These are phyloP conservation scores for Cryptococcus hybrid DNA, from an alignment of 1,284 basidiomycete genomes.

Conservation along the genomic window DNA sequence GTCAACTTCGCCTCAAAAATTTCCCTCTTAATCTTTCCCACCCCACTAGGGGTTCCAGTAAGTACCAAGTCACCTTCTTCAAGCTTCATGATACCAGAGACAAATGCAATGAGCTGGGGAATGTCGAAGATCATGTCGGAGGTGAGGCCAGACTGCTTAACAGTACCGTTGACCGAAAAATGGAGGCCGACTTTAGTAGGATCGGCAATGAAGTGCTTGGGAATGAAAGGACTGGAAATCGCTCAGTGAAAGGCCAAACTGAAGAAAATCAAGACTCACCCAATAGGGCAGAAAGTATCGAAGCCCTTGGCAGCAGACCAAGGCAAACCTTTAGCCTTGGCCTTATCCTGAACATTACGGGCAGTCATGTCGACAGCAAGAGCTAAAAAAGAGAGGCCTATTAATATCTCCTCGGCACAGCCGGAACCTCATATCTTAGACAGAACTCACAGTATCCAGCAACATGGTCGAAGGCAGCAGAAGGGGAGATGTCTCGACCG, in stretches of 20 bases:
- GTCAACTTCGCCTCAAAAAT: constrained; percentile 68
- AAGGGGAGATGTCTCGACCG: constrained; percentile 74
- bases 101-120: constrained; percentile 83
- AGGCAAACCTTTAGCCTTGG: constrained; percentile 88
- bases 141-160: constrained; percentile 83
- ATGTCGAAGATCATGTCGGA: constrained; percentile 92
- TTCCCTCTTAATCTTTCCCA: constrained; percentile 74
- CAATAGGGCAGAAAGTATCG: constrained; percentile 81
- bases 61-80: constrained; percentile 90
- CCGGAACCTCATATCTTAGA: neutral
- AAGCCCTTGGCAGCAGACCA: constrained; percentile 93
- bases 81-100: constrained; percentile 93
- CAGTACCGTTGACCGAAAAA: constrained; percentile 70
- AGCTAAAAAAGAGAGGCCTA: constrained; percentile 49
- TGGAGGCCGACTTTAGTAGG: constrained; percentile 64
- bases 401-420: neutral
- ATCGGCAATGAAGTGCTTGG: constrained; percentile 67
- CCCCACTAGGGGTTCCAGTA: constrained; percentile 85
- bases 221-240: constrained; percentile 67
- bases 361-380: constrained; percentile 95
- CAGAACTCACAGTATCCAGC: constrained; percentile 80
- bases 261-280: constrained; percentile 32
- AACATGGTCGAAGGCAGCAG: constrained; percentile 71
- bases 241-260: constrained; percentile 13
- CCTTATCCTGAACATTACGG: constrained; percentile 89